Conservation (phyloP, 2,329 filamentous ascomycete species). For the Cladophialophora immunda region DNA sequence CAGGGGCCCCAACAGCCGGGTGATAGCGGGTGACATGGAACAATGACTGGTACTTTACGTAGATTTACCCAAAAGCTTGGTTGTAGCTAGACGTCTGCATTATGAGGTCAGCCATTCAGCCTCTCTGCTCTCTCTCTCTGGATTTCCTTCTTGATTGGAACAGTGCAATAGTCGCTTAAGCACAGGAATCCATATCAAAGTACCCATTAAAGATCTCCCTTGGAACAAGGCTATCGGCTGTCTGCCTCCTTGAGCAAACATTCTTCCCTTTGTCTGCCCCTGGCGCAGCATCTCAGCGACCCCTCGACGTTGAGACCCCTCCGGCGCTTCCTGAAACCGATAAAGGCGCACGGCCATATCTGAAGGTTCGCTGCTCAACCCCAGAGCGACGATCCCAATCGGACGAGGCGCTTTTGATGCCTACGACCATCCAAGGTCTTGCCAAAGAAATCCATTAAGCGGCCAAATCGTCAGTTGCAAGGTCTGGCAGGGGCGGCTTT, state of each 20-base stretch:
- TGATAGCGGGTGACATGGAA: background rate
- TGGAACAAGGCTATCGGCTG: constrained; percentile 1
- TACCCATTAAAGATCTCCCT: constrained; percentile 8
- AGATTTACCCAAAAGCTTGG: background rate
- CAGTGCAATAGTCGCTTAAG: constrained; percentile 27
- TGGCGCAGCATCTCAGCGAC: background rate
- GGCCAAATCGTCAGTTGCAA: background rate
- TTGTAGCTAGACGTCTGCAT: constrained; percentile 23
- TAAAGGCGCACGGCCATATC: background rate
- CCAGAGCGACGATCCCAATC: background rate
- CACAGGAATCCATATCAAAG: constrained; percentile 15
- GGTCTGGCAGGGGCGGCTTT: background rate
- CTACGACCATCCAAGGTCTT: background rate
- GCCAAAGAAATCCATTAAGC: background rate
- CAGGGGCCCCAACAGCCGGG: background rate
- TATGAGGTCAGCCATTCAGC: constrained; percentile 35
- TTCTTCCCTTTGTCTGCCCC: background rate
- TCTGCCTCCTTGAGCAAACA: background rate
- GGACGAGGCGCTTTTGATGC: background rate
- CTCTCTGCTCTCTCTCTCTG: constrained; percentile 9
- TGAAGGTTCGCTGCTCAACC: background rate
- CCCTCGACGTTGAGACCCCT: constrained; percentile 6
- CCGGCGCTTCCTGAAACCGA: constrained; percentile 21
- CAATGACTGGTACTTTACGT: background rate
- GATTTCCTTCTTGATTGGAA: constrained; percentile 33